Percentiles rank a stretch among this genome's conserved stretches.
Evolutionary conservation across 1,284 basidiomycete species (phyloP).

Genomic region (Cryptococcus hybrid): DNA sequence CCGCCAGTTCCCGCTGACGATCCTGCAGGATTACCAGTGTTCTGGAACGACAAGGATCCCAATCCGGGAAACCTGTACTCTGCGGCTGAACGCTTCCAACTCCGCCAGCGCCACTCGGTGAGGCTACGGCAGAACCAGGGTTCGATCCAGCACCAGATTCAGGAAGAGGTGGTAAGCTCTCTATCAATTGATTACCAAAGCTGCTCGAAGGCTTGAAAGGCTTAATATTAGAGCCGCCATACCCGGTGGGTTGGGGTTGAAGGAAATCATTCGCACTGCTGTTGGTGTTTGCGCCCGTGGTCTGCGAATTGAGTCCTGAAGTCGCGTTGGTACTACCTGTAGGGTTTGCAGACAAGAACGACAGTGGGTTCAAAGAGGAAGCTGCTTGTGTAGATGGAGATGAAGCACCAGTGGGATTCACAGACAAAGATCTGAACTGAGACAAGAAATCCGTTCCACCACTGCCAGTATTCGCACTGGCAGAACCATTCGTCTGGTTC

Average conservation of each 20-base stretch:
- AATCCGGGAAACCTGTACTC: constrained; percentile 20
- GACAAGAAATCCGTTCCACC: constrained; percentile 31
- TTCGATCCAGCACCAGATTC: constrained; percentile 18
- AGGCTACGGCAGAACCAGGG: neutral
- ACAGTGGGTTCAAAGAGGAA: constrained; percentile 3
- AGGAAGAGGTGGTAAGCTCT: constrained; percentile 64
- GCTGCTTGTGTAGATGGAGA: constrained; percentile 7
- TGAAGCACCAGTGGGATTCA: constrained; percentile 2
- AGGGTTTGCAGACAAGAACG: constrained; percentile 12
- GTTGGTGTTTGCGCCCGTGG: constrained; percentile 19
- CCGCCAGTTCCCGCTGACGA: neutral
- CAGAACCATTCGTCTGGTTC: neutral
- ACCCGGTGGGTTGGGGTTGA: constrained; percentile 77
- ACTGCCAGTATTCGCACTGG: neutral
- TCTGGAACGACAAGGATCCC: neutral
- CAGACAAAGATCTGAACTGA: constrained; percentile 20
- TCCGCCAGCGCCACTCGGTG: neutral
- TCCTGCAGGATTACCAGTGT: neutral
- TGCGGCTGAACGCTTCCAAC: constrained; percentile 2
- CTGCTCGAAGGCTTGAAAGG: constrained; percentile 87
- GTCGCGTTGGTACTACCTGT: constrained; percentile 14
- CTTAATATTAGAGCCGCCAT: constrained; percentile 65
- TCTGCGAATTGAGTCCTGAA: constrained; percentile 11
- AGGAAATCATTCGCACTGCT: constrained; percentile 43
- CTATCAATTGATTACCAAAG: constrained; percentile 78